Conservation (phyloP, 345 rosid species). For the Toxicodendron radicans region DNA sequence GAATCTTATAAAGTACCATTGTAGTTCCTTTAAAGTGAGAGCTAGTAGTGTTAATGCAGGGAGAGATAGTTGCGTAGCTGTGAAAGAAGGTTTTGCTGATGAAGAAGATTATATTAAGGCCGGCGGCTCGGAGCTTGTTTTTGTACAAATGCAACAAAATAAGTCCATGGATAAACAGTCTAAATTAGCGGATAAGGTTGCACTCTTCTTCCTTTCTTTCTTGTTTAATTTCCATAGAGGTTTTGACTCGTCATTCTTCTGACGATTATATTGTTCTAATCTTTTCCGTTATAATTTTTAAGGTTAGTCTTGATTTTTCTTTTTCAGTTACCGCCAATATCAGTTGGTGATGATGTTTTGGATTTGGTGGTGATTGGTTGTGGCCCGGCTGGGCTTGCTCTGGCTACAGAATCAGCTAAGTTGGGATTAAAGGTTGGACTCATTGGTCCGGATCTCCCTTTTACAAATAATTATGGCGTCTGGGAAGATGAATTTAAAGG, state of each 20-base stretch:
- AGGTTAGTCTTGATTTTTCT: slow-evolving; percentile 14
- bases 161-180: slow-evolving; percentile 82
- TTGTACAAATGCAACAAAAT: slow-evolving; percentile 84
- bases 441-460: slow-evolving; percentile 97
- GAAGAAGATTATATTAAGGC: slow-evolving; percentile 83
- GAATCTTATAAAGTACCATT: slow-evolving; percentile 22
- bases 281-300: not conserved
- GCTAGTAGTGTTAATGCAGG: slow-evolving; percentile 36
- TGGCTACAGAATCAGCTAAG: slow-evolving; percentile 93
- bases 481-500: slow-evolving; percentile 99
- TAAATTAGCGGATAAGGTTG: slow-evolving; percentile 78
- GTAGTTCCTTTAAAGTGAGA: slow-evolving; percentile 41
- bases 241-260: not conserved
- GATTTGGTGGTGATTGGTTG: slow-evolving; percentile 96
- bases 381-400: slow-evolving; percentile 97
- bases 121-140: slow-evolving; percentile 82
- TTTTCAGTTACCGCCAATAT: slow-evolving; percentile 61
- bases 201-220: not conserved
- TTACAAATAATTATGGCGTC: slow-evolving; percentile 92
- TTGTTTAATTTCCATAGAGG: not conserved
- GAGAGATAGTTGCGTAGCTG: slow-evolving; percentile 66
- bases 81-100: slow-evolving; percentile 66
- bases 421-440: slow-evolving; percentile 84
- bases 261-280: not conserved
- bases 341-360: slow-evolving; percentile 48